These are phyloP conservation scores for Mycocentrospora acerina DNA, from an alignment of 2,329 filamentous ascomycete species.

Conservation along the genomic window DNA sequence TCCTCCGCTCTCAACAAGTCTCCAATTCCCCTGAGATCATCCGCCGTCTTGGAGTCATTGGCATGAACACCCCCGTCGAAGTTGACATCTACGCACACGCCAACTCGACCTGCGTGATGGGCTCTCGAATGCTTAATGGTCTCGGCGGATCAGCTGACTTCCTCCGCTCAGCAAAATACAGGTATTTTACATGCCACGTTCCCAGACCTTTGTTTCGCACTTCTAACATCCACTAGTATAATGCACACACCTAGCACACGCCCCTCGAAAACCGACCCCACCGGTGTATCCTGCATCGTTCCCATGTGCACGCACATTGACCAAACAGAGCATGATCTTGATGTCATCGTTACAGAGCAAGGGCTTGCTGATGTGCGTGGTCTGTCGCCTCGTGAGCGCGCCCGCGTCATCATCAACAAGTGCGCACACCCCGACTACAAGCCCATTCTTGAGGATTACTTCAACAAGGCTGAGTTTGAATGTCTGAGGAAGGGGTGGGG, in stretches of 20 bases:
- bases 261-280: conserved; percentile 78
- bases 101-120: conserved; percentile 88
- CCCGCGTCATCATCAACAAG: conserved; percentile 81
- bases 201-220: too few species aligned
- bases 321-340: conserved; percentile 90
- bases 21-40: conserved; percentile 92
- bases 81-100: conserved; percentile 94
- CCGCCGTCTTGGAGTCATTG: conserved; percentile 80
- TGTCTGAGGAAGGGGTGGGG: conserved; percentile 85
- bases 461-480: conserved; percentile 82
- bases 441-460: conserved; percentile 79
- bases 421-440: conserved; percentile 83
- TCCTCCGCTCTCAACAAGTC: conserved; percentile 83
- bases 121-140: conserved; percentile 83
- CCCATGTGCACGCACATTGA: conserved; percentile 91
- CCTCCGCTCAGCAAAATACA: conserved; percentile 76
- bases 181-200: too few species aligned
- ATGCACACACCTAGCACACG: conserved; percentile 88
- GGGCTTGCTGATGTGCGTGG: conserved; percentile 85
- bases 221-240: too few species aligned
- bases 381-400: conserved; percentile 75
- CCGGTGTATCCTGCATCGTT: conserved; percentile 84
- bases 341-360: conserved; percentile 78
- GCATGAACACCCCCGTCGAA: conserved; percentile 94
- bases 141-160: conserved; percentile 82